Evolutionary conservation across 1,139 yeast genomes (phyloP).

Genomic region (Magnusiomyces fungicola): DNA sequence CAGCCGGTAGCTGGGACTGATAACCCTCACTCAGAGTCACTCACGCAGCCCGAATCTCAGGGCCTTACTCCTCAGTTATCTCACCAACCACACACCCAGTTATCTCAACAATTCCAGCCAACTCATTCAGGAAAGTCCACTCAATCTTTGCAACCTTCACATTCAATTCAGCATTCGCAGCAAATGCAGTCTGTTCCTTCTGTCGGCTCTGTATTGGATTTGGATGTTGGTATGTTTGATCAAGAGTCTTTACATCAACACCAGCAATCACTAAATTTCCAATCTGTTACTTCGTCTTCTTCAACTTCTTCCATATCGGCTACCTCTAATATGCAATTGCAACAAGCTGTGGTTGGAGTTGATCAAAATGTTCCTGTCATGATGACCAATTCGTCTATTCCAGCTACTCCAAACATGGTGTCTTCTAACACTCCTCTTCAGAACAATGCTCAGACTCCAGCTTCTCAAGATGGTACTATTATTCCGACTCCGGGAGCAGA

Average conservation of each 20-base stretch:
- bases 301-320: not conserved
- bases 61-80: no score
- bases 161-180: not conserved
- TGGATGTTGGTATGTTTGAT: constrained; percentile 1
- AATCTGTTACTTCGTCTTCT: not conserved
- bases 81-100: no score
- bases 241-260: not conserved
- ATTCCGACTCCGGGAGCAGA: not conserved
- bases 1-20: no score
- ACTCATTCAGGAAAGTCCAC: not conserved
- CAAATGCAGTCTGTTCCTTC: not conserved
- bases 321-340: not conserved
- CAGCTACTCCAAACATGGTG: not conserved
- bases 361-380: not conserved
- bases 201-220: not conserved
- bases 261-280: not conserved
- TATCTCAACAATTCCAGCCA: not conserved
- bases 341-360: not conserved
- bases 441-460: not conserved
- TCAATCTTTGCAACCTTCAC: not conserved
- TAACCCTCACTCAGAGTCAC: no score
- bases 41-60: no score
- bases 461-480: not conserved
- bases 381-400: not conserved
- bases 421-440: not conserved